Base-by-base conservation (phyloP, 805 yeast species). In the Metschnikowia bowlesiae region DNA sequence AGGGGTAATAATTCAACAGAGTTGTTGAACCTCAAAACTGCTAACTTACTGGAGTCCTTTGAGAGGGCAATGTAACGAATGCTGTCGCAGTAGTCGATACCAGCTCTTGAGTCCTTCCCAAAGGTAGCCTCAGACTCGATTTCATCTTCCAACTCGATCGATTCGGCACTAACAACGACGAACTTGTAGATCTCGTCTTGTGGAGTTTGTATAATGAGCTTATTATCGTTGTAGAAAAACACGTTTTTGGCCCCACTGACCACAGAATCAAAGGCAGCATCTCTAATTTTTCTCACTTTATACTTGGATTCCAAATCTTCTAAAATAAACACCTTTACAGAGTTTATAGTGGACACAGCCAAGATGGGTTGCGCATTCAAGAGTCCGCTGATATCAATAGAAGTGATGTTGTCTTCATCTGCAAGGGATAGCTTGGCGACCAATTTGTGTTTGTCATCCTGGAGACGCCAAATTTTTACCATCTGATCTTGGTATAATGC, bases 401-500 rank as follows among this genome's bases (percentile, higher is more conserved):
- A 69, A 1, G 89, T 72, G 45, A 94, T 84, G 67, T 87, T 87
- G 55, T 89, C 97, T 32, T 87, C 96, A 55, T 85, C 94, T 43
- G 81, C 75, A 51, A 85, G 69, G 2, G 79, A 71, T 59, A 88
- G 62, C 67, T 87, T 87, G 47, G 87, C 75, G 2, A 87, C 82
- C 51, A 90, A 66, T 51, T 78, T 80, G 61, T 78, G 82, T 14
- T 77, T 71, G 16, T 63, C 71, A 16, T 67, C 64, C 22, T 68
- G 70, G 16, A 89, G 61, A 53, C 69, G 72, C 98, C 98, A 94
- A 9, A 94, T 74, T 62, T 89, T 89, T 39, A 92, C 79, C 3
- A 79, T 74, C 63, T 87, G 90, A 57, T 87, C 95, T 59, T 83
- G 85, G 94, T 95, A 92, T 78, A 85, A 76, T 7, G 82, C 76